phyloP scores from a whole-genome alignment of 1,139 yeast genomes.

The Debaryomyces fabryi region DNA sequence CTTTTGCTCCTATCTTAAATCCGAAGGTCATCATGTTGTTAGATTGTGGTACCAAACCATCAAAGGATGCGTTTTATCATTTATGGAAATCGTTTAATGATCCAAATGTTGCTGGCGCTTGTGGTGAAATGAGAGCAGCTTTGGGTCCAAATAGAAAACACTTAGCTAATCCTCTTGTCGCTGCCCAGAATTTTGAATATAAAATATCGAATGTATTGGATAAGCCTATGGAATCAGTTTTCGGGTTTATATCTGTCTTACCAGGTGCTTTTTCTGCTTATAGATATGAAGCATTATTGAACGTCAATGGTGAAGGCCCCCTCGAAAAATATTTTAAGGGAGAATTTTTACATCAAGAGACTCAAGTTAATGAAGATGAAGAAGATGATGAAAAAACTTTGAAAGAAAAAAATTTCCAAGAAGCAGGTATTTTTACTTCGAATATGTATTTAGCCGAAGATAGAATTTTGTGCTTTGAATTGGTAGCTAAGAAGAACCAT shows the following conservation, averaged over 20 bases:
- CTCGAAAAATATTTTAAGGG: conserved; percentile 80
- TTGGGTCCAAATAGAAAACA: conserved; percentile 59
- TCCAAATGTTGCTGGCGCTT: conserved; percentile 81
- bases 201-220: conserved; percentile 81
- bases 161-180: conserved; percentile 72
- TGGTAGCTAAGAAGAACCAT: conserved; percentile 68
- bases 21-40: conserved; percentile 73
- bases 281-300: conserved; percentile 68
- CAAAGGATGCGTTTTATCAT: conserved; percentile 70
- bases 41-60: conserved; percentile 83
- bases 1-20: conserved; percentile 68
- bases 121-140: conserved; percentile 80
- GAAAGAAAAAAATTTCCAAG: conserved; percentile 46
- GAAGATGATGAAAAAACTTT: conserved; percentile 48
- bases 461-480: conserved; percentile 78
- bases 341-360: conserved; percentile 63
- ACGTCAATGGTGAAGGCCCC: conserved; percentile 69
- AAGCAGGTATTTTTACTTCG: conserved; percentile 72
- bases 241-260: conserved; percentile 78
- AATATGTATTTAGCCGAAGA: conserved; percentile 89
- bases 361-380: conserved; percentile 32
- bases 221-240: conserved; percentile 81
- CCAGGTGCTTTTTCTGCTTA: conserved; percentile 92
- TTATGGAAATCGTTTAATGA: conserved; percentile 78
- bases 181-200: conserved; percentile 84